Base-by-base conservation (phyloP, 768 basidiomycete genomes). In the Rhodosporidiobolus odoratus region DNA sequence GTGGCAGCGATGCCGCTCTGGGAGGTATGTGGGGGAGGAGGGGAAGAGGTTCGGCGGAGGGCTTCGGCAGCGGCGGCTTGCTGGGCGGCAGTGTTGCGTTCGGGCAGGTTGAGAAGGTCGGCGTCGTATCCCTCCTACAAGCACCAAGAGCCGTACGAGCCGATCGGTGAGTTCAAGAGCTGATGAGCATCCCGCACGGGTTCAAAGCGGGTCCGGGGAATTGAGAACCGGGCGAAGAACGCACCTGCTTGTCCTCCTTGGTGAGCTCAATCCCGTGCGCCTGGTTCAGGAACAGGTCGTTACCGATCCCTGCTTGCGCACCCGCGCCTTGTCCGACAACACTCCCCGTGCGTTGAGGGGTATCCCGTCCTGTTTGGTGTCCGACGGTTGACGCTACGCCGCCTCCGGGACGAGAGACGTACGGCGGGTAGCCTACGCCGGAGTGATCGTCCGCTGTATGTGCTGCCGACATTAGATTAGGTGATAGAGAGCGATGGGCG, bases 41-140 rank as follows among this genome's bases (percentile, higher is more conserved):
- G 27, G 52, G 38, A n/a, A 17, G 35, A 25, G 52, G 19, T 27
- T 25, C n/a, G 50, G 3, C 19, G 4, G 47, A 15, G 34, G 10
- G 21, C 47, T 15, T 25, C 32, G 15, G 40, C 40, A 1, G 25
- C 50, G 19, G 37, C 27, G 9, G 30, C 9, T 19, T 27, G 38
- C 37, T 27, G 5, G 10, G 54, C 60, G 35, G 64, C 61, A 17
- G 69, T 70, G 45, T 71, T 71, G 21, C 69, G 64, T 30, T 61
- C 60, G 27, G 34, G 38, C 2, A 60, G 43, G 23, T 71, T 61
- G 17, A 71, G 47, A 38, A 71, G 56, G n/a, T 58, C 37, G 13
- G 45, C 30, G 32, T 66, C 65, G 58, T 69, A 69, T 8, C 69
- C 69, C 40, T 71, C 69, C 65, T 71, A 37, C 4, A 27, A 21